These are phyloP conservation scores for Cyathus striatus DNA, from an alignment of 768 basidiomycete genomes.

Conservation along the genomic window DNA sequence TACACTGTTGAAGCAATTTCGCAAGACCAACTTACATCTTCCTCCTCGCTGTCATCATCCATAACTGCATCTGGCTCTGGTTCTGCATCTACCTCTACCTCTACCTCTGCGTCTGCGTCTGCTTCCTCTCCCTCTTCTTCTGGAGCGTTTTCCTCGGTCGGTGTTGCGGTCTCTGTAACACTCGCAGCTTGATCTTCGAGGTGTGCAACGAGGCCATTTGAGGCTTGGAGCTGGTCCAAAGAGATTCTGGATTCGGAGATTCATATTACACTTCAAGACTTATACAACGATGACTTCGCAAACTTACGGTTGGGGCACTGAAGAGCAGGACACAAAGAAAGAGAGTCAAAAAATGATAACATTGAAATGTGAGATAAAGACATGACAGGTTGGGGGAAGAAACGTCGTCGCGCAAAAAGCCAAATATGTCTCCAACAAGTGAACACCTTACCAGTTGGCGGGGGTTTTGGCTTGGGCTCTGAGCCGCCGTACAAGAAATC, in stretches of 20 bases:
- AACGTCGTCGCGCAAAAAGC: slow-evolving; percentile 15
- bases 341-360: slow-evolving; percentile 34
- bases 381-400: slow-evolving; percentile 24
- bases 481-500: slow-evolving; percentile 72
- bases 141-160: slow-evolving; percentile 30
- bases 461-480: slow-evolving; percentile 24
- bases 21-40: slow-evolving; percentile 26
- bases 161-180: slow-evolving; percentile 20
- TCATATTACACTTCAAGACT: slow-evolving; percentile 9
- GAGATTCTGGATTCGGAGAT: slow-evolving; percentile 21
- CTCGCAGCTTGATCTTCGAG: slow-evolving; percentile 43
- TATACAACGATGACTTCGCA: slow-evolving; percentile 5
- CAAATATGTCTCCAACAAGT: slow-evolving; percentile 4
- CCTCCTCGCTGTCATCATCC: no score
- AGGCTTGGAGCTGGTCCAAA: slow-evolving; percentile 34
- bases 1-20: neutral
- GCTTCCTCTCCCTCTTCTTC: slow-evolving; percentile 30
- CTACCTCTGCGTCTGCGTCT: no score
- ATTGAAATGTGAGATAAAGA: slow-evolving; percentile 21
- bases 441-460: slow-evolving; percentile 42
- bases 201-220: slow-evolving; percentile 46
- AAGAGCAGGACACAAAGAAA: slow-evolving; percentile 32
- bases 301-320: slow-evolving; percentile 66
- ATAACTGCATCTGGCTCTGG: no score
- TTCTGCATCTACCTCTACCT: no score